A percentile compares a stretch with the other conserved stretches of the same genome.
phyloP scores from a whole-genome alignment of 2,329 filamentous ascomycete species.

The Mariannaea sp. region DNA sequence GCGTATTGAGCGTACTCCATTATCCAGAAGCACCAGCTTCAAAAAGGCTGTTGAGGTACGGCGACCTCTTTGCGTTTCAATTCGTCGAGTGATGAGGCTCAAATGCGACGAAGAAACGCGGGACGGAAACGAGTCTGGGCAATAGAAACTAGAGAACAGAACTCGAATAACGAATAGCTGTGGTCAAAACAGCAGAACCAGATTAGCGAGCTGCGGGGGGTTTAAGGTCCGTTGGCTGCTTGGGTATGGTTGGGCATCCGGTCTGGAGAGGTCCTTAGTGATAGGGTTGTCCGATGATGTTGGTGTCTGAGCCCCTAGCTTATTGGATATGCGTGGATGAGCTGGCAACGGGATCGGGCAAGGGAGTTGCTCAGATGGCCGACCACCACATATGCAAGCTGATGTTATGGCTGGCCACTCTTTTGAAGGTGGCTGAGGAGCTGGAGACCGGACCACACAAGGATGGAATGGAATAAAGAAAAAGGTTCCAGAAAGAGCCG shows the following conservation, averaged over 20 bases:
- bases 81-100: conserved; percentile 28
- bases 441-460: conserved; percentile 52
- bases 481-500: conserved; percentile 12
- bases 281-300: conserved; percentile 50
- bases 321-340: conserved; percentile 65
- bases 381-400: conserved; percentile 64
- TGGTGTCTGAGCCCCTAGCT: conserved; percentile 56
- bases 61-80: conserved; percentile 36
- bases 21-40: conserved; percentile 48
- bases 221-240: conserved; percentile 44
- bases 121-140: conserved; percentile 18
- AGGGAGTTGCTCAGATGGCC: conserved; percentile 57
- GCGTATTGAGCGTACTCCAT: conserved; percentile 80
- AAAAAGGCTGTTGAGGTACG: conserved; percentile 34
- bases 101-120: conserved; percentile 12
- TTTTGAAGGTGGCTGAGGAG: conserved; percentile 40
- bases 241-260: conserved; percentile 54
- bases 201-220: conserved; percentile 36
- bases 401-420: conserved; percentile 51
- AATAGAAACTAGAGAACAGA: conserved; percentile 16
- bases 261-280: conserved; percentile 42
- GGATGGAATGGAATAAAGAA: conserved; percentile 17
- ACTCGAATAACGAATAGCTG: conserved; percentile 33
- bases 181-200: conserved; percentile 27
- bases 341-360: conserved; percentile 61